Evolutionary conservation across 2,329 filamentous ascomycete genomes (phyloP), one percentile per base, ranked within the genome.

Genomic region (Penicillium brevicompactum): DNA sequence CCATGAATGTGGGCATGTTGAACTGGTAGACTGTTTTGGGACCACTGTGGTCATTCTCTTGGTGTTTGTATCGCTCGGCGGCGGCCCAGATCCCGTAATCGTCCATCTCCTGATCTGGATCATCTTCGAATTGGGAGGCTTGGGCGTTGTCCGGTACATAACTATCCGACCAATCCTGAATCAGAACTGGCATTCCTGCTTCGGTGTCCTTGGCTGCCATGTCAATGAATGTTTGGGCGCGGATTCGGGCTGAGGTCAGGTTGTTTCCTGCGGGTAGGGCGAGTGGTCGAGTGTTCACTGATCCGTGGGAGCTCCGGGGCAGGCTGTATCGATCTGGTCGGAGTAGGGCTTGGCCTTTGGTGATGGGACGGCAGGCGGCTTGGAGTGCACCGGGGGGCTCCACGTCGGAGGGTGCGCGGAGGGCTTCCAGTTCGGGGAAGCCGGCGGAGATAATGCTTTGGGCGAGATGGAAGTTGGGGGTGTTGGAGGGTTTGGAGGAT

Each of bases 221-320:
- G 27, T 78, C 75, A 18, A 78, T 78, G 37, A 77, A 77, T 4
- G 71, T 75, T 52, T 77, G 75, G 2, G 76, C 76, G 18, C 77
- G 74, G 40, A 78, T 76, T 9, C 76, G 74, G 14, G 76, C 74
- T 4, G 72, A 76, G 2, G 71, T 76, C 56, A 79, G 50, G 46
- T 78, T 78, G 46, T 77, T 78, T 9, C 74, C 75, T 6, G 68
- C 67, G 2, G 75, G 75, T 11, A 78, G 63, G 9, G 74, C 75
- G 51, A 75, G 63, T 5, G 74, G 74, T 13, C 74, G 68, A 34
- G 69, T 74, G 27, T 65, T 73, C 37, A 77, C 68, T 13, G 75
- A 75, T 14, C 74, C 75, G 43, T 75, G 73, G 2, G 76, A 77
- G 60, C 74, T 76, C 47, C 73, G 70, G 16, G 74, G 73, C 11